These are phyloP conservation scores for Anthracocystis setariae DNA, from an alignment of 1,284 basidiomycete genomes.

Conservation along the genomic window DNA sequence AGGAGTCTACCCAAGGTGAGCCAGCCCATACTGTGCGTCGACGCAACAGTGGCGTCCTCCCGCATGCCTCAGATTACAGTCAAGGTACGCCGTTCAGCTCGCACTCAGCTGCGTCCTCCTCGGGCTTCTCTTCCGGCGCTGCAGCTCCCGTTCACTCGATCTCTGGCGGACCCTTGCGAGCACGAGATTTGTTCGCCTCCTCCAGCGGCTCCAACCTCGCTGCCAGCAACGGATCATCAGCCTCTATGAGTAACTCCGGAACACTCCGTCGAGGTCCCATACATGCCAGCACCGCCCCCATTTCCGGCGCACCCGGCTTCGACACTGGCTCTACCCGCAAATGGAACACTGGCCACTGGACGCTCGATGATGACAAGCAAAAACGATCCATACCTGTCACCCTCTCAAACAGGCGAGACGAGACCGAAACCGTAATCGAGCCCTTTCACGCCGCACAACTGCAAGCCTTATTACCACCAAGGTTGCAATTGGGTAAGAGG, in stretches of 20 bases:
- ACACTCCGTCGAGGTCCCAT: slow-evolving; percentile 26
- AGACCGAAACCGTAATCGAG: slow-evolving; percentile 57
- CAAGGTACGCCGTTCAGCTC: slow-evolving; percentile 41
- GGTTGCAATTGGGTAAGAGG: slow-evolving; percentile 79
- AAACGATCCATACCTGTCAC: slow-evolving; percentile 52
- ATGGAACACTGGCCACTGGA: slow-evolving; percentile 66
- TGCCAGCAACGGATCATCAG: neutral
- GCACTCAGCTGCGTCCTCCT: slow-evolving; percentile 7
- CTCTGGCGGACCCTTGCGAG: slow-evolving; percentile 20
- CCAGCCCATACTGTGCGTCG: neutral
- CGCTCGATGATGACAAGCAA: slow-evolving; percentile 34
- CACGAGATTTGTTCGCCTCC: slow-evolving; percentile 31
- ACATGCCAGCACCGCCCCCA: slow-evolving; percentile 33
- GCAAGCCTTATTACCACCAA: slow-evolving; percentile 74
- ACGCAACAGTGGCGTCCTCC: slow-evolving; percentile 12
- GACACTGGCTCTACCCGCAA: slow-evolving; percentile 38
- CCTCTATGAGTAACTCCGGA: slow-evolving; percentile 10
- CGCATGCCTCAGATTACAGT: slow-evolving; percentile 44
- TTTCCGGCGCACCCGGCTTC: slow-evolving; percentile 63
- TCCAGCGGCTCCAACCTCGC: slow-evolving; percentile 4
- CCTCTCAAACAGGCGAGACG: slow-evolving; percentile 52
- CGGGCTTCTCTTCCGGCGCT: slow-evolving; percentile 31
- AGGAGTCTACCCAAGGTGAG: neutral
- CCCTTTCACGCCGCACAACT: slow-evolving; percentile 57
- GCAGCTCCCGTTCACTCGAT: slow-evolving; percentile 14